These are phyloP conservation scores for Suillus clintonianus DNA, from an alignment of 768 basidiomycete species.

Conservation along the genomic window DNA sequence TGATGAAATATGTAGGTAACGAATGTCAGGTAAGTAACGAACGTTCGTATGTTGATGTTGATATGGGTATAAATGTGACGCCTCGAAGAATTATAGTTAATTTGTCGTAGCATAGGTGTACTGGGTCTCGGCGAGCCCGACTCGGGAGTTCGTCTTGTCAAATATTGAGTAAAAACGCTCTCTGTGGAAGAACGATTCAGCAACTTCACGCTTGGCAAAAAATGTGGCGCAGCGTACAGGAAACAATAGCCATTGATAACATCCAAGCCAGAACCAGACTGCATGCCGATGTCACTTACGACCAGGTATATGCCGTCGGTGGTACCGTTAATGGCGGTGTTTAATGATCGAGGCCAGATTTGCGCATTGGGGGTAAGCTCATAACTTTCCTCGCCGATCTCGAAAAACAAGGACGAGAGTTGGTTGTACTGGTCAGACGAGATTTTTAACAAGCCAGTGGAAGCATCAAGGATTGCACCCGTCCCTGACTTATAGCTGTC, in stretches of 20 bases:
- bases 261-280: slow-evolving; percentile 30
- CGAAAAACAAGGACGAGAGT: slow-evolving; percentile 5
- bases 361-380: slow-evolving; percentile 32
- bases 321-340: slow-evolving; percentile 33
- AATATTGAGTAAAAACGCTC: slow-evolving; percentile 40
- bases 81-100: background rate
- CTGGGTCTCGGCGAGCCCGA: slow-evolving; percentile 36
- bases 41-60: background rate
- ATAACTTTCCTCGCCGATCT: slow-evolving; percentile 18
- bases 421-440: slow-evolving; percentile 4
- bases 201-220: slow-evolving; percentile 8
- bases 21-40: background rate
- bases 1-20: background rate
- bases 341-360: slow-evolving; percentile 35
- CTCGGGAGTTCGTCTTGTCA: slow-evolving; percentile 30
- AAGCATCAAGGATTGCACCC: slow-evolving; percentile 8
- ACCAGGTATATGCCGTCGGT: slow-evolving; percentile 3
- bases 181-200: background rate
- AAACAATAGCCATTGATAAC: background rate
- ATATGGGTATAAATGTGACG: background rate
- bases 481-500: slow-evolving; percentile 8
- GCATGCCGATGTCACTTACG: slow-evolving; percentile 21
- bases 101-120: slow-evolving; percentile 21
- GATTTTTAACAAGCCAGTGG: slow-evolving; percentile 16
- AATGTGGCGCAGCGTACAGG: background rate